Conservation (phyloP, 208 protist species). For the Kentomonas sorsogonicus region DNA sequence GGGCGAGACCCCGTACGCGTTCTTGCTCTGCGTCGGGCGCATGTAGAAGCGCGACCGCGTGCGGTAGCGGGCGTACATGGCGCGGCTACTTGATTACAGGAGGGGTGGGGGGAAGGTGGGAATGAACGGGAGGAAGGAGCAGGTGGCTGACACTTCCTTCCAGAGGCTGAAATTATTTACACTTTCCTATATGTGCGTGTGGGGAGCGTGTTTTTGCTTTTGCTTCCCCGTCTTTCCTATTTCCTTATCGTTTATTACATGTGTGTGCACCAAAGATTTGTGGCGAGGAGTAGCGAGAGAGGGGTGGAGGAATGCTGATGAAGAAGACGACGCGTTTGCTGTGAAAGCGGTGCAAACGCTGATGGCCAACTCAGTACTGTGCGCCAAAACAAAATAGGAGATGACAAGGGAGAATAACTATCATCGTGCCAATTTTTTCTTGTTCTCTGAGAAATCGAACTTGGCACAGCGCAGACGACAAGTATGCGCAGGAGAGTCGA, state of each 20-base stretch:
- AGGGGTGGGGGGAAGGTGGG: not conserved
- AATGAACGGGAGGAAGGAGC: not conserved
- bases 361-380: not conserved
- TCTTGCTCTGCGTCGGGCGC: slow-evolving; percentile 30
- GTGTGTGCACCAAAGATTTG: not conserved
- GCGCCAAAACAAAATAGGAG: not conserved
- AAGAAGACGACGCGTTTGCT: too few species aligned
- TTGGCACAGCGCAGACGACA: not conserved
- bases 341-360: too few species aligned
- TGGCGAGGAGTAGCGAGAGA: too few species aligned
- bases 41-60: slow-evolving; percentile 82
- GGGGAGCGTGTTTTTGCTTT: not conserved
- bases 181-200: not conserved
- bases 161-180: too few species aligned
- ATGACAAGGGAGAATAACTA: not conserved
- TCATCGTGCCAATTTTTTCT: too few species aligned
- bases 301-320: too few species aligned
- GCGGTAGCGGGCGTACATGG: slow-evolving; percentile 83
- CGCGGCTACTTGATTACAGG: not conserved
- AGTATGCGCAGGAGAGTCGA: not conserved
- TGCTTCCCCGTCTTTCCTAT: not conserved
- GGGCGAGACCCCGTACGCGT: slow-evolving; percentile 68
- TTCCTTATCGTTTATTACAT: not conserved
- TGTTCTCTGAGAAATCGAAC: too few species aligned
- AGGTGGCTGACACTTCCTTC: too few species aligned